Evolutionary conservation across 768 basidiomycete species (phyloP), one percentile per base, ranked within the genome.

Genomic region (Termitomyces sp.): DNA sequence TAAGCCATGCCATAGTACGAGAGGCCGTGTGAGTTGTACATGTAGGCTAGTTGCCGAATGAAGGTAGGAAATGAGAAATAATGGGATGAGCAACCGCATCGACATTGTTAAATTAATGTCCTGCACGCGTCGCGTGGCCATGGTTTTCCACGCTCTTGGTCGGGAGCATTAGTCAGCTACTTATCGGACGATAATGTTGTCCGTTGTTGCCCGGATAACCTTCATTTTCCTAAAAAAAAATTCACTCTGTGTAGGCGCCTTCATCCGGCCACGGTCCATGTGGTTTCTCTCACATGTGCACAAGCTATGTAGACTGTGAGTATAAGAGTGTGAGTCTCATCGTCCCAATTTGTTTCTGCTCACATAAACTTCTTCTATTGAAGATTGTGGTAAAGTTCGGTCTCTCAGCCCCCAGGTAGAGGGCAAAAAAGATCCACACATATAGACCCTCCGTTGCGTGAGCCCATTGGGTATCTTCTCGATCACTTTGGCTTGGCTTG

Each of bases 1-100:
- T 60, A 90, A 66, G 35, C 88, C 89, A 70, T 90, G 88, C 89
- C 88, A 90, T 52, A 90, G 70, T 30, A 90, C 88, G 20, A 90
- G 74, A 8, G 88, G 85, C 26, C 85, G 75, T 24, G 65, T 18
- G 69, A 6, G 58, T 36, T 10, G 41, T 47, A 18, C 38, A 47
- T 18, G 47, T 54, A 9, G 26, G 44, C 28, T 55, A 24, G 48
- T 20, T 8, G 10, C 40, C 33, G 41, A 36, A 26, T 33, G 43
- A 57, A 33, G 26, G 16, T 26, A 44, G 47, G 53, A 20, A 57
- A 22, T 22, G 33, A 56, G 13, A 24, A 14, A 24, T 3, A 20
- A n/a, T 20, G 28, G 10, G 52, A 53, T 22, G 18, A 60, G 48
- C 38, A 36, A 56, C 48, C 48, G 40, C 20, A 44, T 30, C 47